Percentiles rank a stretch among this genome's conserved stretches.
phyloP scores from a whole-genome alignment of 2,329 filamentous ascomycete genomes.

The Exutisphaerella laricina region DNA sequence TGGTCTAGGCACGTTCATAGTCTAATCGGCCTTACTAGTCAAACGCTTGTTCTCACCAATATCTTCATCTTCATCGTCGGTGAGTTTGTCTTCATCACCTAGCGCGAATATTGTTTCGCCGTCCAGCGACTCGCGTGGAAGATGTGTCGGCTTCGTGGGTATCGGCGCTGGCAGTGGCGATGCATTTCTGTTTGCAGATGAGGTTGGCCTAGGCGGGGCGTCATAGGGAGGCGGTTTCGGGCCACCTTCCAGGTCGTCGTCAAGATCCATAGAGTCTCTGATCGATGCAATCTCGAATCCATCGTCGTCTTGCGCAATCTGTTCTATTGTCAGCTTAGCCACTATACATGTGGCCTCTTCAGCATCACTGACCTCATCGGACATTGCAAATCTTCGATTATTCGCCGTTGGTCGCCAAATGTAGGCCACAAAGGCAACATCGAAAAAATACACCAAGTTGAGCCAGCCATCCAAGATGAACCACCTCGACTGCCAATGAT shows the following conservation, averaged over 20 bases:
- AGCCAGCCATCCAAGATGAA: conserved; percentile 97
- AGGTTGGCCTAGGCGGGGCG: conserved; percentile 30
- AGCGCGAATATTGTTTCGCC: conserved; percentile 96
- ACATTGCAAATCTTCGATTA: conserved; percentile 97
- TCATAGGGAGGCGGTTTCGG: conserved; percentile 34
- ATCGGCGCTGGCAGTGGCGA: conserved; percentile 50
- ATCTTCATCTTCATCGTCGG: conserved; percentile 59
- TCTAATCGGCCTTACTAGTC: conserved; percentile 37
- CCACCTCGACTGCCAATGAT: conserved; percentile 97
- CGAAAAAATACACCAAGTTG: conserved; percentile 90
- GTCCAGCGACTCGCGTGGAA: conserved; percentile 61
- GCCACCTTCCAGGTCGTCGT: conserved; percentile 38
- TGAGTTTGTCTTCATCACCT: conserved; percentile 80
- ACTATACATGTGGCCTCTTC: not conserved
- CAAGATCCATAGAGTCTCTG: conserved; percentile 65
- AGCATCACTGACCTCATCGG: conserved; percentile 64
- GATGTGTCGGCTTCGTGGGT: conserved; percentile 43
- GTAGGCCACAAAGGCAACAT: conserved; percentile 89
- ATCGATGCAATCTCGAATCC: conserved; percentile 96
- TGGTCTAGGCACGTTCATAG: too few species aligned
- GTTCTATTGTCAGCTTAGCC: conserved; percentile 5
- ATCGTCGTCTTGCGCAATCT: conserved; percentile 95
- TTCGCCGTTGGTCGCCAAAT: conserved; percentile 95
- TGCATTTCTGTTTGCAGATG: conserved; percentile 33
- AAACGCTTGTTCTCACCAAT: conserved; percentile 37